Evolutionary conservation across 2,329 filamentous ascomycete genomes (phyloP).

Genomic region (Whalleya microplaca): DNA sequence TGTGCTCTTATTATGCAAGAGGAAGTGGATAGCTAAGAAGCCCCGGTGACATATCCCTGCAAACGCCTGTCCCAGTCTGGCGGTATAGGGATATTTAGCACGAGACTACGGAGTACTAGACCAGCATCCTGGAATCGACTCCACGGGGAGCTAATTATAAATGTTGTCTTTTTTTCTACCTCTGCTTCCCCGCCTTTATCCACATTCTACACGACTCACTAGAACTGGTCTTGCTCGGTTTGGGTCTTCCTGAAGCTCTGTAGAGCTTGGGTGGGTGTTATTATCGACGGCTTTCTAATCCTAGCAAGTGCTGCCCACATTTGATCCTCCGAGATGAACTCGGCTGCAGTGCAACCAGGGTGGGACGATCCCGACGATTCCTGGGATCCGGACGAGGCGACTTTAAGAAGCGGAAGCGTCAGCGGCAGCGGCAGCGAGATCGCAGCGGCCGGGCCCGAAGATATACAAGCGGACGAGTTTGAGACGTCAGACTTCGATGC

Average conservation of each 20-base stretch:
- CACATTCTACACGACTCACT: too few relatives aligned
- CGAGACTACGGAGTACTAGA: not conserved
- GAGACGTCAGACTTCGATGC: conserved; percentile 38
- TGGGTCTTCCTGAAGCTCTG: too few relatives aligned
- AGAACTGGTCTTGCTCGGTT: too few relatives aligned
- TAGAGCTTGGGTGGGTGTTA: too few relatives aligned
- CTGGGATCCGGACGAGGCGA: conserved; percentile 9
- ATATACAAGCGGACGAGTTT: conserved; percentile 41
- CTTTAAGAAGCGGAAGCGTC: not conserved
- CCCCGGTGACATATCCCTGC: conserved; percentile 4
- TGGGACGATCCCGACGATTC: conserved; percentile 6
- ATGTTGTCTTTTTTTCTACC: too few relatives aligned
- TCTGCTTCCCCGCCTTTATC: too few relatives aligned
- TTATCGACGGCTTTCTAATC: too few relatives aligned
- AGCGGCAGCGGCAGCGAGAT: conserved; percentile 6
- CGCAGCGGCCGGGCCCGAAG: conserved; percentile 16
- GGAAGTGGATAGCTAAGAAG: conserved; percentile 1
- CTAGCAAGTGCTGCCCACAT: not conserved
- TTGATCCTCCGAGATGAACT: not conserved
- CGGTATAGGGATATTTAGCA: conserved; percentile 1
- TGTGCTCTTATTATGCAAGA: conserved; percentile 10
- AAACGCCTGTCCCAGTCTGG: not conserved
- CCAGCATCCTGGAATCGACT: not conserved
- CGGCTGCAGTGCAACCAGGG: not conserved
- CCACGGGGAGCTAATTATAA: too few relatives aligned